A percentile compares a stretch with the other conserved stretches of the same genome.
Conservation (phyloP, 768 basidiomycete species). For the Serendipita sp. region DNA sequence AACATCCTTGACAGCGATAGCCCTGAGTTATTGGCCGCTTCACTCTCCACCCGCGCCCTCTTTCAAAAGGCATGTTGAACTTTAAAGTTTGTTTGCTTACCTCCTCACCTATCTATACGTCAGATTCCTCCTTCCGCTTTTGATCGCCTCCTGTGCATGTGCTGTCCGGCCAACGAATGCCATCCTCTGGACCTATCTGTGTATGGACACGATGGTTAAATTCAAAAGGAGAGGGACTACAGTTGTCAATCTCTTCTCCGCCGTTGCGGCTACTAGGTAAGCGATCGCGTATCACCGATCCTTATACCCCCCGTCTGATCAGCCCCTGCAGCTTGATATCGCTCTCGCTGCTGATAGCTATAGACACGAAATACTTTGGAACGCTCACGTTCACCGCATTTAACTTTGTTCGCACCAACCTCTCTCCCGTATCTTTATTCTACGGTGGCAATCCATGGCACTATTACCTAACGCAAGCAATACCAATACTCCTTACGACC, state of each 20-base stretch:
- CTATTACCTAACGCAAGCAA: constrained; percentile 72
- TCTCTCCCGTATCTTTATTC: constrained; percentile 76
- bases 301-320: background rate
- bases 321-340: constrained; percentile 4
- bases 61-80: background rate
- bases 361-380: constrained; percentile 63
- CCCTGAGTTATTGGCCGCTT: constrained; percentile 69
- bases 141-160: constrained; percentile 61
- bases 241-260: constrained; percentile 12
- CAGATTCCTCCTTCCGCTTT: constrained; percentile 23
- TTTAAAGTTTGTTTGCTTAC: background rate
- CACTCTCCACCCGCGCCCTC: constrained; percentile 13
- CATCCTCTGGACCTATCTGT: constrained; percentile 68
- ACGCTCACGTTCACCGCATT: constrained; percentile 52
- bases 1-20: constrained; percentile 65
- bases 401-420: constrained; percentile 70
- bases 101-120: background rate
- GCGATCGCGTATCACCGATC: background rate
- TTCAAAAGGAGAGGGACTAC: background rate
- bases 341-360: constrained; percentile 19
- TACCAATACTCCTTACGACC: constrained; percentile 68
- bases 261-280: constrained; percentile 12
- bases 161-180: constrained; percentile 78
- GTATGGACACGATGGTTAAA: constrained; percentile 29
- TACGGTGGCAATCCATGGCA: constrained; percentile 80